Conservation (phyloP, 106 monocot genomes). For the Dendrobium nobile region DNA sequence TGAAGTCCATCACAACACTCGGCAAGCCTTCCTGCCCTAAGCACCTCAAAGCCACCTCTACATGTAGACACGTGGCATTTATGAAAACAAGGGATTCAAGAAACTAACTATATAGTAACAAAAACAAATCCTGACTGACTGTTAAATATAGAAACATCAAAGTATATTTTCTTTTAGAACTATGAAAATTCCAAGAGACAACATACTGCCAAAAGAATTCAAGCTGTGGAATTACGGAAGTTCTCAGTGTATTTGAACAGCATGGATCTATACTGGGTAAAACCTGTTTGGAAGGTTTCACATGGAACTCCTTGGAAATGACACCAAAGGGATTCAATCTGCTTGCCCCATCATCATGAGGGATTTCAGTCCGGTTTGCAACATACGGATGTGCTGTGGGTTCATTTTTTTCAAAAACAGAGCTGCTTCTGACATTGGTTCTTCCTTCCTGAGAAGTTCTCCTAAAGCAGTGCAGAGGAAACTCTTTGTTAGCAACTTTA, state of each 20-base stretch:
- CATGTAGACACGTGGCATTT: neutral
- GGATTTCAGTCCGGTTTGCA: neutral
- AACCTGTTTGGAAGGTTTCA: neutral
- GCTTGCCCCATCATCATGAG: neutral
- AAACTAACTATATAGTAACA: neutral
- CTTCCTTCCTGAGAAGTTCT: slow-evolving; percentile 15
- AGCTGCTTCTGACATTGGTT: slow-evolving; percentile 10
- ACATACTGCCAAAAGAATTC: slow-evolving; percentile 88
- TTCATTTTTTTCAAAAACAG: slow-evolving; percentile 11
- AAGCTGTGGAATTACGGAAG: slow-evolving; percentile 57
- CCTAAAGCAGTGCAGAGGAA: slow-evolving; percentile 10
- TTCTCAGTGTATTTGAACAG: slow-evolving; percentile 8
- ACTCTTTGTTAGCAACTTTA: slow-evolving; percentile 15
- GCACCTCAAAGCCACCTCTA: slow-evolving; percentile 83
- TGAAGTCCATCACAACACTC: slow-evolving; percentile 68
- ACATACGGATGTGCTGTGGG: slow-evolving; percentile 8
- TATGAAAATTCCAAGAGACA: neutral
- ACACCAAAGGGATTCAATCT: slow-evolving; percentile 4
- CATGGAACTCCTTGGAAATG: slow-evolving; percentile 15
- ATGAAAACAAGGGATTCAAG: slow-evolving; percentile 2
- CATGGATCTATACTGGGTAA: slow-evolving; percentile 15
- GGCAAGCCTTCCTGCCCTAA: slow-evolving; percentile 28
- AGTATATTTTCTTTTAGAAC: slow-evolving; percentile 3
- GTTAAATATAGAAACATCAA: neutral
- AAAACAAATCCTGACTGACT: neutral